A percentile compares a stretch with the other conserved stretches of the same genome.
Evolutionary conservation across 306 rosid species (phyloP).

Genomic region (Malus sieversii): DNA sequence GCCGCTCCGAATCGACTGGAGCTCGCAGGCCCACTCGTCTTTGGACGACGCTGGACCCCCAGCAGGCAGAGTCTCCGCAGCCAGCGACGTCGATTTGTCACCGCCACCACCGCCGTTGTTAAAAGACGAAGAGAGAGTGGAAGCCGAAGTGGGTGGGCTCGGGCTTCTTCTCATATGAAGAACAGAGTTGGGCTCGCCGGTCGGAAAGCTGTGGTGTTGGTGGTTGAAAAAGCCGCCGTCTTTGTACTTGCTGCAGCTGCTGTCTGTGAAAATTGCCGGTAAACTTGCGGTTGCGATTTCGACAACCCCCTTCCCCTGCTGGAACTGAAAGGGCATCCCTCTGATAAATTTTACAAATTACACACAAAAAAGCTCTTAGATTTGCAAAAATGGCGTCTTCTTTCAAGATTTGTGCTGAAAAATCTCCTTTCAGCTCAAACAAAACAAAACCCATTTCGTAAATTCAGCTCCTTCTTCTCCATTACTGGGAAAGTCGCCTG

Average conservation of each 20-base stretch:
- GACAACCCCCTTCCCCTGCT: slow-evolving; percentile 21
- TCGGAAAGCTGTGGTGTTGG: neutral
- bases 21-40: slow-evolving; percentile 25
- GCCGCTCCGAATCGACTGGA: no score
- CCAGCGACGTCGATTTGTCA: slow-evolving; percentile 10
- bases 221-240: slow-evolving; percentile 6
- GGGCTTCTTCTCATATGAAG: slow-evolving; percentile 42
- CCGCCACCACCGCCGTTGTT: slow-evolving; percentile 22
- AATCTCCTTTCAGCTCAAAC: slow-evolving; percentile 3
- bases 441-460: neutral
- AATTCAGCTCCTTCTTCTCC: neutral
- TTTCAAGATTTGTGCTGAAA: slow-evolving; percentile 19
- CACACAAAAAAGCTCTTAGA: neutral
- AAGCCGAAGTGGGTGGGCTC: slow-evolving; percentile 44
- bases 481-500: neutral
- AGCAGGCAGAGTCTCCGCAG: slow-evolving; percentile 12
- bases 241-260: neutral
- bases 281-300: slow-evolving; percentile 15
- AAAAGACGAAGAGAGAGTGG: slow-evolving; percentile 36
- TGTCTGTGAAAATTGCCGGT: slow-evolving; percentile 14
- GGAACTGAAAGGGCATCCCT: slow-evolving; percentile 27
- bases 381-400: neutral
- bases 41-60: neutral
- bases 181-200: slow-evolving; percentile 37
- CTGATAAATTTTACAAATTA: neutral